These are phyloP conservation scores for Globisporangium iwayamae DNA, from an alignment of 352 stramenopile genomes.

Conservation along the genomic window DNA sequence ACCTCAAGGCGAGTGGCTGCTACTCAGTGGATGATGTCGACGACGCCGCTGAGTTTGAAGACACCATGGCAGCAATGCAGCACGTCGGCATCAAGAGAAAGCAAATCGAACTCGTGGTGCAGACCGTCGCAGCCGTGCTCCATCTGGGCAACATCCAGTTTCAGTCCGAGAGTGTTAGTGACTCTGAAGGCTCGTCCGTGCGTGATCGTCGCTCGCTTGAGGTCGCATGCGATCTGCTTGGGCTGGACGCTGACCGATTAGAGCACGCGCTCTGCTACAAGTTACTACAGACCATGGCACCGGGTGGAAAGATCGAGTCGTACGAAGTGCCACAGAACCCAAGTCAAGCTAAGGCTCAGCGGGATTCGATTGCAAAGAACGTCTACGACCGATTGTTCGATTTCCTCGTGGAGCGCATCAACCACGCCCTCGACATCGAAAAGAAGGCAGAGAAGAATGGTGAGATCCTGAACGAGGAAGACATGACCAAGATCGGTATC, in stretches of 20 bases:
- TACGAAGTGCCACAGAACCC: slow-evolving; percentile 86
- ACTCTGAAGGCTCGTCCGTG: slow-evolving; percentile 69
- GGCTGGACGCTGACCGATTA: slow-evolving; percentile 53
- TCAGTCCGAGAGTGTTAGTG: slow-evolving; percentile 47
- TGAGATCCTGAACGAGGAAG: slow-evolving; percentile 66
- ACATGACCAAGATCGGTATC: slow-evolving; percentile 88
- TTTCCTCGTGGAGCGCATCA: slow-evolving; percentile 94
- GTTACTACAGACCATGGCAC: slow-evolving; percentile 84
- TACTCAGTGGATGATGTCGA: slow-evolving; percentile 89
- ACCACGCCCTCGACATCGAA: slow-evolving; percentile 81
- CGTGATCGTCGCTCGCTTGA: slow-evolving; percentile 48
- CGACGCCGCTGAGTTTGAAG: slow-evolving; percentile 88
- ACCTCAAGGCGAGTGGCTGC: slow-evolving; percentile 87
- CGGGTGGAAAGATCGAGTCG: slow-evolving; percentile 76
- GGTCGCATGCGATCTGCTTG: slow-evolving; percentile 63
- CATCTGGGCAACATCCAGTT: slow-evolving; percentile 83
- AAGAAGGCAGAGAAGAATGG: slow-evolving; percentile 79
- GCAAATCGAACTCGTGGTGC: slow-evolving; percentile 86
- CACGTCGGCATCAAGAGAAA: slow-evolving; percentile 88
- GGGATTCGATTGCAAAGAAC: slow-evolving; percentile 95
- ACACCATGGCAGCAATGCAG: slow-evolving; percentile 85
- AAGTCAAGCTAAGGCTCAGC: slow-evolving; percentile 87
- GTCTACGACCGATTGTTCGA: slow-evolving; percentile 96
- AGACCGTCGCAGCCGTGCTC: slow-evolving; percentile 74
- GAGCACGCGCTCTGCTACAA: slow-evolving; percentile 83